A percentile compares a stretch with the other conserved stretches of the same genome.
Evolutionary conservation across 208 protist genomes (phyloP).

Genomic region (Perkinsela sp.): DNA sequence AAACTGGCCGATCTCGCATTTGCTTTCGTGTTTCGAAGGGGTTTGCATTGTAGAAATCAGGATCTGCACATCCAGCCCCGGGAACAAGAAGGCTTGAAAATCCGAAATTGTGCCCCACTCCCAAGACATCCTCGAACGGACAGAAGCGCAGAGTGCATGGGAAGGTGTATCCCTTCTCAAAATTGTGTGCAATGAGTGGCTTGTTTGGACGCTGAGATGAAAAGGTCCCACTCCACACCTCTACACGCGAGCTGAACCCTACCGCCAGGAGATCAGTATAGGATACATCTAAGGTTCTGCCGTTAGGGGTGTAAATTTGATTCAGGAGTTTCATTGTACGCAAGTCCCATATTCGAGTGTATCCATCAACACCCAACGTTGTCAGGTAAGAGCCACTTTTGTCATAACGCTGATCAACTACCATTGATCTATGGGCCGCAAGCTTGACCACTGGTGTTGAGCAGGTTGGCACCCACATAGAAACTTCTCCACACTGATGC

Average conservation of each 20-base stretch:
- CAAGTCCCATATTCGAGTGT: slow-evolving; percentile 88
- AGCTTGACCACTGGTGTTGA: slow-evolving; percentile 78
- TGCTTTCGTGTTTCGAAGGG: slow-evolving; percentile 67
- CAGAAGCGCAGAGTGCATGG: slow-evolving; percentile 33
- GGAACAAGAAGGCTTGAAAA: slow-evolving; percentile 59
- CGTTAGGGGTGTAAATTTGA: slow-evolving; percentile 48
- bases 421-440: slow-evolving; percentile 60
- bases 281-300: slow-evolving; percentile 40
- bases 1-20: slow-evolving; percentile 47
- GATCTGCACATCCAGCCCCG: slow-evolving; percentile 57
- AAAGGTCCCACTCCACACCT: slow-evolving; percentile 60
- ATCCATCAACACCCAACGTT: slow-evolving; percentile 73
- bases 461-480: slow-evolving; percentile 81
- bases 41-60: slow-evolving; percentile 70
- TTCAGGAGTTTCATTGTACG: slow-evolving; percentile 67
- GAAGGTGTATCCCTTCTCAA: slow-evolving; percentile 48
- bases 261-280: slow-evolving; percentile 46
- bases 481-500: slow-evolving; percentile 68
- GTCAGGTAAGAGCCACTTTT: slow-evolving; percentile 70
- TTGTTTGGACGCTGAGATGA: slow-evolving; percentile 22
- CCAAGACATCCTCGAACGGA: slow-evolving; percentile 64
- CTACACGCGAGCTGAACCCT: slow-evolving; percentile 31
- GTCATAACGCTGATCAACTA: slow-evolving; percentile 51
- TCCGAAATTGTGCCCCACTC: slow-evolving; percentile 46
- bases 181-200: slow-evolving; percentile 46